Evolutionary conservation across 495 filamentous ascomycete genomes (phyloP).

Genomic region (Aspergillus ostianus): DNA sequence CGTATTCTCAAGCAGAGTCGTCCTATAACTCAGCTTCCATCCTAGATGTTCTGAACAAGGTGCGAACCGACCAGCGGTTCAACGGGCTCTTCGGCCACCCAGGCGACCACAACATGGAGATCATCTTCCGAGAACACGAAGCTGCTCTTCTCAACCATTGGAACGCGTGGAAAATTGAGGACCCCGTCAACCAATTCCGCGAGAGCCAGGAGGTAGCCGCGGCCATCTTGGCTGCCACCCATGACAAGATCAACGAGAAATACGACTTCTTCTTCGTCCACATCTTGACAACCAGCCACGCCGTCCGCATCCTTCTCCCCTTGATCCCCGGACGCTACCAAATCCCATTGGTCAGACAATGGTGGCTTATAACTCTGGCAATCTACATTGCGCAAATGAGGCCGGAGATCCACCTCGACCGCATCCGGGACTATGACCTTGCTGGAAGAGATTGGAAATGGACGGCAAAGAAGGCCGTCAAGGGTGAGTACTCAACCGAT

Average conservation of each 20-base stretch:
- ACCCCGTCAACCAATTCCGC: conserved; percentile 68
- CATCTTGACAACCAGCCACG: conserved; percentile 79
- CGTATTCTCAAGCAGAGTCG: conserved; percentile 55
- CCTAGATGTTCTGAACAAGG: conserved; percentile 63
- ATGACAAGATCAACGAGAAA: conserved; percentile 31
- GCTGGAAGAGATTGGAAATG: conserved; percentile 72
- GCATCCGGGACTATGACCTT: conserved; percentile 58
- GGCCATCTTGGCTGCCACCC: conserved; percentile 65
- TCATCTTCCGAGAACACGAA: conserved; percentile 67
- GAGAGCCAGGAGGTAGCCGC: conserved; percentile 75
- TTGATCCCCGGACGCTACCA: conserved; percentile 72
- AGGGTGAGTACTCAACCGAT: conserved; percentile 63
- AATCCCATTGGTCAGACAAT: conserved; percentile 69
- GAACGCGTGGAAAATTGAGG: conserved; percentile 74
- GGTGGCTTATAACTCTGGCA: conserved; percentile 81
- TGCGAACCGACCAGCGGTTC: conserved; percentile 50
- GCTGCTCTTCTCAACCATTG: conserved; percentile 75
- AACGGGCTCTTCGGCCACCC: conserved; percentile 55
- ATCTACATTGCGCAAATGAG: conserved; percentile 75
- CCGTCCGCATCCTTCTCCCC: conserved; percentile 80
- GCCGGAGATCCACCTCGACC: conserved; percentile 64
- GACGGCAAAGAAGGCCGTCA: conserved; percentile 65
- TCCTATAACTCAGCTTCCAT: conserved; percentile 53
- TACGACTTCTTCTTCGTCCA: conserved; percentile 90
- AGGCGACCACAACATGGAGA: conserved; percentile 62